These are phyloP conservation scores for Coriaria nepalensis DNA, from an alignment of 306 rosid species.

Conservation along the genomic window DNA sequence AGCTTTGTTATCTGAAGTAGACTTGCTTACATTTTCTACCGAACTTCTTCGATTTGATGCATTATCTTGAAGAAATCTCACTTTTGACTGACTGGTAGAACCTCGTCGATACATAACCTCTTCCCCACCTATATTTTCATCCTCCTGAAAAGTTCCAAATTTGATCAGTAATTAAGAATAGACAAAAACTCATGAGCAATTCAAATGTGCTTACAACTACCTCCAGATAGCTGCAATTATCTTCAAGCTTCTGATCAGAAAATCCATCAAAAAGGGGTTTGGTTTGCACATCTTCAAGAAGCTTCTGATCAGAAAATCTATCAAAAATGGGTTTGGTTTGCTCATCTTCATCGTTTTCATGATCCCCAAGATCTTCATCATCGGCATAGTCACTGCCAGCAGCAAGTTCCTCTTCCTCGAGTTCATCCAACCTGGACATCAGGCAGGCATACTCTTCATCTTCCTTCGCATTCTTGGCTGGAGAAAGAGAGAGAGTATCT, in stretches of 20 bases:
- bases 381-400: constrained; percentile 27
- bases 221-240: constrained; percentile 19
- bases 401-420: constrained; percentile 71
- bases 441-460: constrained; percentile 48
- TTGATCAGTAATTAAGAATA: constrained; percentile 18
- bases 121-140: constrained; percentile 6
- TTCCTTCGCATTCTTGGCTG: constrained; percentile 17
- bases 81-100: constrained; percentile 33
- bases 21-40: constrained; percentile 6
- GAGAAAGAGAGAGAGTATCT: constrained; percentile 21
- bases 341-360: constrained; percentile 23
- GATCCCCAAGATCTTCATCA: constrained; percentile 28
- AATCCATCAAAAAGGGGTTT: constrained; percentile 22
- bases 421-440: constrained; percentile 49
- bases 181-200: constrained; percentile 7
- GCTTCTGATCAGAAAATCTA: constrained; percentile 22
- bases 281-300: constrained; percentile 27
- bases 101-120: constrained; percentile 22
- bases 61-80: constrained; percentile 14
- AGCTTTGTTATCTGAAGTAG: constrained; percentile 20
- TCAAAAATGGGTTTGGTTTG: constrained; percentile 23
- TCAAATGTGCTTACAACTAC: constrained; percentile 21
- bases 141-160: constrained; percentile 21
- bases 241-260: constrained; percentile 19
- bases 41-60: background rate